A percentile compares a stretch with the other conserved stretches of the same genome.
phyloP scores from a whole-genome alignment of 768 basidiomycete genomes.

The Kwoniella heveanensis region DNA sequence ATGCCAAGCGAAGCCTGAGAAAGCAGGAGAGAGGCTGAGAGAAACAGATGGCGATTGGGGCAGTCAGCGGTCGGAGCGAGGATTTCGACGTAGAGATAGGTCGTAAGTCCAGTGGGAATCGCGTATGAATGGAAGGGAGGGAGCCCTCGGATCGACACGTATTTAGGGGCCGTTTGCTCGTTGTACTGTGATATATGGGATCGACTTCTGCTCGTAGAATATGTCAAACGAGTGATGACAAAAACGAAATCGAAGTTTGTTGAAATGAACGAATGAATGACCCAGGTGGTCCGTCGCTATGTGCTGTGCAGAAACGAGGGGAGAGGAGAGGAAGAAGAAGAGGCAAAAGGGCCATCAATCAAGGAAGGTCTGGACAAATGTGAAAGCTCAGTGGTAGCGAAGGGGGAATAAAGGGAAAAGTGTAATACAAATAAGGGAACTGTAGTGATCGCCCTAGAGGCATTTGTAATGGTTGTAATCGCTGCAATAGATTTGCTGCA shows the following conservation, averaged over 20 bases:
- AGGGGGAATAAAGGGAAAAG: no score
- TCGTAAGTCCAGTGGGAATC: not conserved
- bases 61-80: no score
- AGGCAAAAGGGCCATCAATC: not conserved
- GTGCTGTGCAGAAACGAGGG: not conserved
- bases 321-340: conserved; percentile 1
- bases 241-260: no score
- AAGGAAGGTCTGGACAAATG: no score
- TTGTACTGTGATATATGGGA: no score
- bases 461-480: no score
- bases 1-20: not conserved
- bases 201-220: not conserved
- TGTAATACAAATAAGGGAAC: no score
- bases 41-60: no score
- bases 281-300: conserved; percentile 3
- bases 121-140: not conserved
- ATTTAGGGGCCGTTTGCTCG: not conserved
- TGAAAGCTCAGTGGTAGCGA: not conserved
- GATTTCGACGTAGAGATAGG: no score
- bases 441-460: no score
- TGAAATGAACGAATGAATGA: not conserved
- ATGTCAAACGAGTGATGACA: not conserved
- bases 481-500: no score
- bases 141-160: not conserved
- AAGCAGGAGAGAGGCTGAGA: no score